Conservation (phyloP, 176 grass and related monocot species). For the Carex kokanica region DNA sequence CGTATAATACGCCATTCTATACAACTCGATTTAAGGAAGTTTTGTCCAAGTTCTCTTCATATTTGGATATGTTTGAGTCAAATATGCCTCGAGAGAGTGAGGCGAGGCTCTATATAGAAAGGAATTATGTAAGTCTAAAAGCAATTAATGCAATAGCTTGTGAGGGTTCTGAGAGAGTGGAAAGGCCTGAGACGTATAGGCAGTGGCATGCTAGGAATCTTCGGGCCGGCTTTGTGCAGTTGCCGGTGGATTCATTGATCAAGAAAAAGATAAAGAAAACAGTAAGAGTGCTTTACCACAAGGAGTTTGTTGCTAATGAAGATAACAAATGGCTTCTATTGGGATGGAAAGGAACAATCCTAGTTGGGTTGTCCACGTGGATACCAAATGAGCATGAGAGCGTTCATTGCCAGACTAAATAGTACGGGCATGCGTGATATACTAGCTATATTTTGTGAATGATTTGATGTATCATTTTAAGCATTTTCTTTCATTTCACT, state of each 20-base stretch:
- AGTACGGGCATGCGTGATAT: not conserved
- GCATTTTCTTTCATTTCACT: no score
- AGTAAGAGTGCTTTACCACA: not conserved
- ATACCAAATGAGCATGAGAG: not conserved
- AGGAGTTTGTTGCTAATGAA: not conserved
- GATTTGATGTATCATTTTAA: no score
- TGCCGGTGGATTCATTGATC: not conserved
- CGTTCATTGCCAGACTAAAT: not conserved
- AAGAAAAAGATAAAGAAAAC: not conserved
- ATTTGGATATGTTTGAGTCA: not conserved
- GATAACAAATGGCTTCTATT: not conserved
- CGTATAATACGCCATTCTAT: slow-evolving; percentile 31
- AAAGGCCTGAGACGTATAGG: not conserved
- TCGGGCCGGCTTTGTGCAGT: not conserved
- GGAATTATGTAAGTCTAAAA: not conserved
- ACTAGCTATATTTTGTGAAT: not conserved
- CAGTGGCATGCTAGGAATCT: not conserved
- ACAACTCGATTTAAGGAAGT: slow-evolving; percentile 36
- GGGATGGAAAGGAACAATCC: not conserved
- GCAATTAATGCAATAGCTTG: slow-evolving; percentile 5
- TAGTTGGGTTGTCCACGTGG: not conserved
- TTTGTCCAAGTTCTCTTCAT: slow-evolving; percentile 26
- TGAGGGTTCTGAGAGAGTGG: not conserved
- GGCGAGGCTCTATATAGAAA: not conserved
- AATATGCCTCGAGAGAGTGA: not conserved